phyloP scores from a whole-genome alignment of 768 basidiomycete genomes.

The Serendipita sp. region DNA sequence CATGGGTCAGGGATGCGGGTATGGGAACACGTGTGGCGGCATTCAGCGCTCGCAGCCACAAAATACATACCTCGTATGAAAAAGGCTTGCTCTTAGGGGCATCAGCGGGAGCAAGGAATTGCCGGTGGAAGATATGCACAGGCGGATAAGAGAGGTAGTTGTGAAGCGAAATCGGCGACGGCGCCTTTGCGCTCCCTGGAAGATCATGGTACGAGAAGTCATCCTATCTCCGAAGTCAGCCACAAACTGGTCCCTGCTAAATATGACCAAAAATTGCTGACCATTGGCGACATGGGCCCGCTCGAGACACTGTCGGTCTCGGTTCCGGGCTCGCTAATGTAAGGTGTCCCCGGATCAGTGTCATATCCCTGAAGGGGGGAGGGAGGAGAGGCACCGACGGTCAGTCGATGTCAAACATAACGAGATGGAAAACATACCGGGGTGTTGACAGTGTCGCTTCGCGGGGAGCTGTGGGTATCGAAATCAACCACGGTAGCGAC shows the following conservation, averaged over 20 bases:
- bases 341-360: conserved; percentile 1
- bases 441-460: neutral
- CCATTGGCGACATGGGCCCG: neutral
- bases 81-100: conserved; percentile 6
- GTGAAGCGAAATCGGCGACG: neutral
- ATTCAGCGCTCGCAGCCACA: neutral
- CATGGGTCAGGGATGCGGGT: neutral
- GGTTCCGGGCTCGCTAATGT: conserved; percentile 5
- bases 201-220: neutral
- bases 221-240: neutral
- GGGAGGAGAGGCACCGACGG: no score
- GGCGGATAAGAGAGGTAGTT: neutral
- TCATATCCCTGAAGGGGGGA: neutral
- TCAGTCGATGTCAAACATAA: neutral
- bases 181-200: neutral
- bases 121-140: conserved; percentile 4
- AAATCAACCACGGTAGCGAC: neutral
- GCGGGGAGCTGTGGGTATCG: neutral
- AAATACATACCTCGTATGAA: conserved; percentile 6
- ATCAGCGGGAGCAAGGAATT: conserved; percentile 4
- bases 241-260: neutral
- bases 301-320: conserved; percentile 7
- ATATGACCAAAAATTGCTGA: neutral
- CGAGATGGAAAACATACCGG: neutral
- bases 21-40: neutral